Conservation (phyloP, 2,329 filamentous ascomycete genomes). For the Grosmannia serpens region DNA sequence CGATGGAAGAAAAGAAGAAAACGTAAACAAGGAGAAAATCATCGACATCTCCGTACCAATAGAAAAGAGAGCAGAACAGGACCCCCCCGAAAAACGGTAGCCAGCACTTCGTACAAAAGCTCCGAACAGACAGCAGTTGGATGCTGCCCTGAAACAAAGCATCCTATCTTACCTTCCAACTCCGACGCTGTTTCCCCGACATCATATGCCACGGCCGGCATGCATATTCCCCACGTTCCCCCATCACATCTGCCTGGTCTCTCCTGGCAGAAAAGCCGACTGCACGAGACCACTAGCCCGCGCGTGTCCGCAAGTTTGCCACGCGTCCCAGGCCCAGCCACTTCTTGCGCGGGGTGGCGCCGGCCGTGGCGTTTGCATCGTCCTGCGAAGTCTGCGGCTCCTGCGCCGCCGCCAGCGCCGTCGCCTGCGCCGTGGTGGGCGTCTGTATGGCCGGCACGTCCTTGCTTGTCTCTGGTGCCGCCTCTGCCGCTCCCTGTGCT, state of each 20-base stretch:
- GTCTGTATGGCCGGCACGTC: neutral
- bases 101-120: neutral
- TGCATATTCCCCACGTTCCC: neutral
- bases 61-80: neutral
- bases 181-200: neutral
- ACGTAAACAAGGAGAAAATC: neutral
- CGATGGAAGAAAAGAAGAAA: neutral
- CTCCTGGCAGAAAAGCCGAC: neutral
- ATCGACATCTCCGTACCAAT: neutral
- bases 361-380: slow-evolving; percentile 3
- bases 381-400: neutral
- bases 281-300: slow-evolving; percentile 11
- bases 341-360: slow-evolving; percentile 12
- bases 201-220: neutral
- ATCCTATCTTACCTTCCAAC: neutral
- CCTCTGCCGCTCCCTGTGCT: neutral
- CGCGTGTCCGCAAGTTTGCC: slow-evolving; percentile 18
- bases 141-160: neutral
- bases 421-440: neutral
- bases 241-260: neutral
- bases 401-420: neutral
- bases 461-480: neutral
- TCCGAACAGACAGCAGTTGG: neutral
- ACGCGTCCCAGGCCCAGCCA: slow-evolving; percentile 23
- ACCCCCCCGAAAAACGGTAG: neutral